phyloP scores from a whole-genome alignment of 495 filamentous ascomycete species.

The Cercophora sp. region DNA sequence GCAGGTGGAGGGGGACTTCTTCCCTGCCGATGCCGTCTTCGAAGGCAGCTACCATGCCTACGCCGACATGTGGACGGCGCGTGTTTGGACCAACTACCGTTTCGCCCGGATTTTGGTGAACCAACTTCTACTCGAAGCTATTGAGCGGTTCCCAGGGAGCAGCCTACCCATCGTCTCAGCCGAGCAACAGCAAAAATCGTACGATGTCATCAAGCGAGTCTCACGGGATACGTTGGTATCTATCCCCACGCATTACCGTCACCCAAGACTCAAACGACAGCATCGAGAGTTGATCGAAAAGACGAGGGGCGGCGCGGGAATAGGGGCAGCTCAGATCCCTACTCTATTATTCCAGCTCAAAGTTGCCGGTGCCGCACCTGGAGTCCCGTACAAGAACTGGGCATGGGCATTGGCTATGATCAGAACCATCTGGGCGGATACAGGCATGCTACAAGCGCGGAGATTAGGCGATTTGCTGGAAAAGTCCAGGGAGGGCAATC shows the following conservation, averaged over 20 bases:
- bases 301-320: constrained; percentile 35
- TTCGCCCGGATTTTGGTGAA: constrained; percentile 55
- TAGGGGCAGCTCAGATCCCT: constrained; percentile 41
- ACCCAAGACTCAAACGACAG: constrained; percentile 29
- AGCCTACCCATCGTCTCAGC: constrained; percentile 33
- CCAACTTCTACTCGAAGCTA: constrained; percentile 45
- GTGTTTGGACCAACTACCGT: constrained; percentile 62
- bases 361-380: constrained; percentile 39
- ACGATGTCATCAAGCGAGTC: constrained; percentile 27
- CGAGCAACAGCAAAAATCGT: constrained; percentile 30
- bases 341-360: constrained; percentile 40
- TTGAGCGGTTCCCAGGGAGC: constrained; percentile 29
- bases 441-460: constrained; percentile 44
- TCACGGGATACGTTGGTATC: constrained; percentile 42
- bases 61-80: constrained; percentile 50
- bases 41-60: constrained; percentile 60
- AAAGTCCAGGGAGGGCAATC: neutral
- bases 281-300: constrained; percentile 29
- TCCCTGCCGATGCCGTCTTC: constrained; percentile 43
- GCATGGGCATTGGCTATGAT: constrained; percentile 35
- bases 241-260: constrained; percentile 43
- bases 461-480: constrained; percentile 33
- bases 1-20: constrained; percentile 17
- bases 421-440: constrained; percentile 38
- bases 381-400: constrained; percentile 34